Percentiles rank a stretch among this genome's conserved stretches.
Conservation (phyloP, 192 early-diverging fungal genomes). For the Piromyces sp. region DNA sequence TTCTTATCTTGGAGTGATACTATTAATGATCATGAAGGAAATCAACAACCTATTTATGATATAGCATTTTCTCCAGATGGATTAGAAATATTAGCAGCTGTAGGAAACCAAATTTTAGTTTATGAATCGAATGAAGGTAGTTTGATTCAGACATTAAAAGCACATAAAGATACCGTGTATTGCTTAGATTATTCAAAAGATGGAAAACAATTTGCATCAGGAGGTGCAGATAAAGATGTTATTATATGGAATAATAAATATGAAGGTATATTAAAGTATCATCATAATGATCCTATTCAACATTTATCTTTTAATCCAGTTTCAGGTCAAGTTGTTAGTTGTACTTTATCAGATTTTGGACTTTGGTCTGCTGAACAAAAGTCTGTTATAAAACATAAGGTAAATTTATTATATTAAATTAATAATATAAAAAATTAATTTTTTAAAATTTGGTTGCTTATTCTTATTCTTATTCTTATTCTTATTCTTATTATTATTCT, state of each 20-base stretch:
- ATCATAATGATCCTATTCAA: constrained; percentile 35
- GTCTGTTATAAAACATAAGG: constrained; percentile 32
- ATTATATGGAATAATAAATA: constrained; percentile 33
- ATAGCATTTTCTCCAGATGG: constrained; percentile 28
- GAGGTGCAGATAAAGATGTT: constrained; percentile 40
- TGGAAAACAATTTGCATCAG: constrained; percentile 27
- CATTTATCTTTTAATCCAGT: constrained; percentile 22
- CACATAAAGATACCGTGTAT: constrained; percentile 35
- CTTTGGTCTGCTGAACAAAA: constrained; percentile 36
- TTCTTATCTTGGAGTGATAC: neutral
- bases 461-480: too few relatives aligned
- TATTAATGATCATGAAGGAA: neutral
- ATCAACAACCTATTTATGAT: constrained; percentile 26
- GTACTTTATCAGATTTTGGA: constrained; percentile 33
- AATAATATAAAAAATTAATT: too few relatives aligned
- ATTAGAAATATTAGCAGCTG: constrained; percentile 22
- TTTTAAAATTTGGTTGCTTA: too few relatives aligned
- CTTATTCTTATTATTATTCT: too few relatives aligned
- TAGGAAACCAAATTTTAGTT: constrained; percentile 28
- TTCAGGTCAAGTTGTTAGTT: constrained; percentile 24
- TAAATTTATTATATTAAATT: constrained; percentile 4
- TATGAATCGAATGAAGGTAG: constrained; percentile 30
- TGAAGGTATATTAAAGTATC: constrained; percentile 35
- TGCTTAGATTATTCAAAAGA: constrained; percentile 10
- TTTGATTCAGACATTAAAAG: constrained; percentile 27